Evolutionary conservation across 371 early-diverging fungal genomes (phyloP).

Genomic region (Mucor circinelloides): DNA sequence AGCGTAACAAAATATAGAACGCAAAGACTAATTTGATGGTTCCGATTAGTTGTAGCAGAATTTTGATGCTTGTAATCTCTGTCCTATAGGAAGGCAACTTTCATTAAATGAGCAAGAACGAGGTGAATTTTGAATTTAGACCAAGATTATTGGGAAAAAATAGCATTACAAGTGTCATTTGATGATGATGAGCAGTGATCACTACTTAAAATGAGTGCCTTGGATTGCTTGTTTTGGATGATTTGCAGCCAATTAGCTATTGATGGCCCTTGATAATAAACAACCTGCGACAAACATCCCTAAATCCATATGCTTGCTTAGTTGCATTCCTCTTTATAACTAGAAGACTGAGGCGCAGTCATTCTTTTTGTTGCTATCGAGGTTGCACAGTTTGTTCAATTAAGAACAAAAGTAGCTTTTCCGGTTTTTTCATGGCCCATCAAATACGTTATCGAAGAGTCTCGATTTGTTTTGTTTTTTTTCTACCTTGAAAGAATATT

Average conservation of each 20-base stretch:
- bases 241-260: not conserved
- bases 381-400: not conserved
- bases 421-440: not conserved
- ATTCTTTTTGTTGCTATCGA: not conserved
- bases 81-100: not conserved
- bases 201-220: not conserved
- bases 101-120: not conserved
- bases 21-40: not conserved
- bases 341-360: not conserved
- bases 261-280: not conserved
- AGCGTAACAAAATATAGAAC: not conserved
- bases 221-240: not conserved
- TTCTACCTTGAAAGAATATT: too few relatives aligned
- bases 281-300: not conserved
- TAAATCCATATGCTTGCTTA: too few relatives aligned
- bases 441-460: not conserved
- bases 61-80: not conserved
- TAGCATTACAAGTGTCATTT: not conserved
- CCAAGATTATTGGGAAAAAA: not conserved
- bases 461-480: not conserved
- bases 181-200: constrained; percentile 1
- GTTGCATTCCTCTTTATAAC: not conserved
- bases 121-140: not conserved
- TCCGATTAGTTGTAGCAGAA: not conserved
- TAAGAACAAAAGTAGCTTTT: not conserved